Evolutionary conservation across 2,329 filamentous ascomycete genomes (phyloP), one percentile per base, ranked within the genome.

Genomic region (Colletotrichum tropicale): DNA sequence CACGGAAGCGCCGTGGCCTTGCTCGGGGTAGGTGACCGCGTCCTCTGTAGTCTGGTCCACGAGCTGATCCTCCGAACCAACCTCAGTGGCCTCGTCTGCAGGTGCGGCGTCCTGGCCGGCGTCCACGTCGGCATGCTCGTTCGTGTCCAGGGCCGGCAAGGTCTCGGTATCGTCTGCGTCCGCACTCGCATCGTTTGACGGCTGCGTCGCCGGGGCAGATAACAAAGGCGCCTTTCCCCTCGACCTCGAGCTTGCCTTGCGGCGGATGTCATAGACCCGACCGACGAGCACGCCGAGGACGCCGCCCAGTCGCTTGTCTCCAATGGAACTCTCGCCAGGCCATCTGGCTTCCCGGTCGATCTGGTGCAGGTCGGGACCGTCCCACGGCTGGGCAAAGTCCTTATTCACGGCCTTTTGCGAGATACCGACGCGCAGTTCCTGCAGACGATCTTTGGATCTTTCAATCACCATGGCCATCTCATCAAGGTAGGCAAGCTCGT

Each of bases 391-490:
- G 3, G 89, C 88, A 85, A 93, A 94, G 75, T 92, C 86, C 43
- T 84, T 81, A 62, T 81, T 79, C 2, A 80, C 78, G 28, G 86
- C 87, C 71, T 85, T 87, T 38, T 86, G 81, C 7, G 94, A 91
- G 71, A 97, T 91, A 8, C 95, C 94, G 7, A 97, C 89, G 58
- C 94, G 89, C 38, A 98, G 87, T 82, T 96, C 95, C 34, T 90
- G 89, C 18, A 97, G 85, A 56, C 88, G 88, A 76, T 89, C 87
- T 74, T 91, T 88, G 15, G 94, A 96, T 28, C 92, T 91, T 76
- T 93, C 93, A 76, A 97, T 92, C 15, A 97, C 88, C 56, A 95
- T 88, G 70, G 93, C 93, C 91, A 97, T 94, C 84, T 97, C 95
- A 81, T 96, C 94, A 48, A 96, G 85, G 82, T 97, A 97, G 32